These are phyloP conservation scores for Rhipidocladum racemiflorum DNA, from an alignment of 176 grass and related monocot genomes.

Conservation along the genomic window DNA sequence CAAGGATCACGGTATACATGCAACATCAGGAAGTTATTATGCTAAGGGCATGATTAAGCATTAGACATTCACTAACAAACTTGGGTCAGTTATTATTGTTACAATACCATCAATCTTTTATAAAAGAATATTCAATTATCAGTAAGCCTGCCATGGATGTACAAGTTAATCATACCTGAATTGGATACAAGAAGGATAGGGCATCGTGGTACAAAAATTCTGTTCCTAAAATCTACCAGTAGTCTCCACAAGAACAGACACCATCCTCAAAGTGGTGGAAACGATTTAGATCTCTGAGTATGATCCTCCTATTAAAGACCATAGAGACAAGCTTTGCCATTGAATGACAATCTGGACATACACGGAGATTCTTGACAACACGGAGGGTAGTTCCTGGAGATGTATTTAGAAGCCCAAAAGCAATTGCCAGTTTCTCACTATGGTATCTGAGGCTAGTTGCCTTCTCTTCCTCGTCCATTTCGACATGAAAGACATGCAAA, in stretches of 20 bases:
- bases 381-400: conserved; percentile 61
- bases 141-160: conserved; percentile 14
- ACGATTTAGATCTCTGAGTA: conserved; percentile 82
- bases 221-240: conserved; percentile 50
- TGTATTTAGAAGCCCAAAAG: conserved; percentile 68
- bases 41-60: background rate
- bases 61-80: background rate
- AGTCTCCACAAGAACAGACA: conserved; percentile 67
- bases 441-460: conserved; percentile 59
- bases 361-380: conserved; percentile 71
- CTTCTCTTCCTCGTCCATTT: conserved; percentile 71
- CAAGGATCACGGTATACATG: conserved; percentile 1
- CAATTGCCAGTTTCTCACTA: conserved; percentile 71
- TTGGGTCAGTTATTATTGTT: background rate
- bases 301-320: conserved; percentile 58
- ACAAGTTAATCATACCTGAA: conserved; percentile 38
- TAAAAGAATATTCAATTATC: conserved; percentile 10
- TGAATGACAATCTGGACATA: conserved; percentile 69
- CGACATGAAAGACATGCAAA: conserved; percentile 64
- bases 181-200: conserved; percentile 26
- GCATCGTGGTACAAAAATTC: background rate
- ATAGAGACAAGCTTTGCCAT: conserved; percentile 69
- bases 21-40: background rate
- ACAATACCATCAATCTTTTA: background rate
- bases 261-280: conserved; percentile 68